Evolutionary conservation across 495 filamentous ascomycete genomes (phyloP).

Genomic region (Penicillium waksmanii): DNA sequence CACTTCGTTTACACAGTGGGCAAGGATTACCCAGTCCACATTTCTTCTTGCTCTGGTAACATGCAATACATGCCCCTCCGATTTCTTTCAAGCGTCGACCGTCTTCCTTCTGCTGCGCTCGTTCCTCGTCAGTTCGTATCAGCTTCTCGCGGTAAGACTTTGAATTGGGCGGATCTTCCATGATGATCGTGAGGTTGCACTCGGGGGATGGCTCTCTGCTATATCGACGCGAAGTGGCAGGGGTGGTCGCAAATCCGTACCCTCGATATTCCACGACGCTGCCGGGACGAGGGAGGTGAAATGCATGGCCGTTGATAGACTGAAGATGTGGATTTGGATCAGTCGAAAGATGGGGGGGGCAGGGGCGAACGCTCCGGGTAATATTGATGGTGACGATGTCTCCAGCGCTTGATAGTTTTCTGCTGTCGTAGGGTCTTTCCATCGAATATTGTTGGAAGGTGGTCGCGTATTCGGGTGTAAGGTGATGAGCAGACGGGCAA

Average conservation of each 20-base stretch:
- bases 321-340: too few species aligned
- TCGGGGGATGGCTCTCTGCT: neutral
- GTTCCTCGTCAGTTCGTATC: slow-evolving; percentile 11
- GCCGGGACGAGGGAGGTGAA: too few species aligned
- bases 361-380: too few species aligned
- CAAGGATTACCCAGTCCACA: slow-evolving; percentile 29
- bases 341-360: too few species aligned
- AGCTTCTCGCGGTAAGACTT: slow-evolving; percentile 15
- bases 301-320: too few species aligned
- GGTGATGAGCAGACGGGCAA: too few species aligned
- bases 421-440: too few species aligned
- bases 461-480: too few species aligned
- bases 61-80: slow-evolving; percentile 35
- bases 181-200: slow-evolving; percentile 4
- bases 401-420: too few species aligned
- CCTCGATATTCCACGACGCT: too few species aligned
- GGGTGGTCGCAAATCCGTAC: neutral
- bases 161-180: slow-evolving; percentile 19
- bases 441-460: too few species aligned
- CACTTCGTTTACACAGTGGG: slow-evolving; percentile 14
- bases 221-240: neutral
- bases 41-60: slow-evolving; percentile 32
- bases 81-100: slow-evolving; percentile 19
- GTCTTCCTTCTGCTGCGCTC: slow-evolving; percentile 21
- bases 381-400: too few species aligned